Conservation (phyloP, 2,329 filamentous ascomycete genomes). For the Xylaria sp. region DNA sequence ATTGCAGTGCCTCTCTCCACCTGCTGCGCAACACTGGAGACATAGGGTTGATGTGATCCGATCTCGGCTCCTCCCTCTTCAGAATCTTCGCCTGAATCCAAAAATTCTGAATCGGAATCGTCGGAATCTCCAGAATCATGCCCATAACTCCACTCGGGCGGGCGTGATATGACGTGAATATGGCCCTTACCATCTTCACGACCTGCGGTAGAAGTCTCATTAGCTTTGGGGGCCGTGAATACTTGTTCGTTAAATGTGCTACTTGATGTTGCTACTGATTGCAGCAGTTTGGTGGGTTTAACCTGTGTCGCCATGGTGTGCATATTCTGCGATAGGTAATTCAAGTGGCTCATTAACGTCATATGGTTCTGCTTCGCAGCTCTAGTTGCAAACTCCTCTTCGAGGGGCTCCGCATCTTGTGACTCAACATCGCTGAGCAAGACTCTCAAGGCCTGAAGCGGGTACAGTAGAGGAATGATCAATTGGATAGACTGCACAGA, state of each 20-base stretch:
- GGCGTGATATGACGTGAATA: conserved; percentile 76
- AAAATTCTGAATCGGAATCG: conserved; percentile 51
- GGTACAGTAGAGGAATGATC: conserved; percentile 76
- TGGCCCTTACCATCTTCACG: conserved; percentile 66
- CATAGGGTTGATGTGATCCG: conserved; percentile 39
- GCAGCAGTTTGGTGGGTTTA: conserved; percentile 43
- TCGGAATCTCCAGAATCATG: conserved; percentile 57
- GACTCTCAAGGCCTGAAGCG: conserved; percentile 73
- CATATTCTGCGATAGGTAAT: conserved; percentile 78
- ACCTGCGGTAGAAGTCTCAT: conserved; percentile 25
- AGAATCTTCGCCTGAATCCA: conserved; percentile 61
- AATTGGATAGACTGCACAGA: conserved; percentile 72
- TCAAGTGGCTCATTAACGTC: conserved; percentile 77
- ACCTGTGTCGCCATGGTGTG: conserved; percentile 71
- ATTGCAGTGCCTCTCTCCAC: conserved; percentile 78
- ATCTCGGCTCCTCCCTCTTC: conserved; percentile 57
- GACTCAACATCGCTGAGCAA: conserved; percentile 72
- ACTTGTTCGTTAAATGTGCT: background rate
- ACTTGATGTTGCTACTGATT: conserved; percentile 14
- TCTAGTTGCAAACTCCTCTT: conserved; percentile 71
- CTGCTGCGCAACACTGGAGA: conserved; percentile 51
- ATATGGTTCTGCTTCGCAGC: conserved; percentile 66
- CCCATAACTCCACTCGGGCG: conserved; percentile 75
- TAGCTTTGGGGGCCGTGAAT: background rate
- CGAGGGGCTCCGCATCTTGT: conserved; percentile 69